Base-by-base conservation (phyloP, 768 basidiomycete genomes). In the Lentinula detonsa region DNA sequence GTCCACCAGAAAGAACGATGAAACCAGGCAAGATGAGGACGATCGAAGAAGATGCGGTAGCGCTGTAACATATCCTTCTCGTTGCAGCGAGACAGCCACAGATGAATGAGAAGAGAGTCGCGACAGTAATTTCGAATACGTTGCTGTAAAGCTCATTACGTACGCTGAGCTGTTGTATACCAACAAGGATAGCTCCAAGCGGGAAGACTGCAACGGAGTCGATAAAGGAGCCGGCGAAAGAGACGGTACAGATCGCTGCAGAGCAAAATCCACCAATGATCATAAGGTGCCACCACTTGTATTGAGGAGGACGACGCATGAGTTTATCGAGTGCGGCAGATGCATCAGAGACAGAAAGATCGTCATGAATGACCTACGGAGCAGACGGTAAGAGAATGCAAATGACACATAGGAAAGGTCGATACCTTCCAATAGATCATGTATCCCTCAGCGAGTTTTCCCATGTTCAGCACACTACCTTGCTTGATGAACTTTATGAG, bases 11-110 rank as follows among this genome's bases (percentile, higher is more conserved):
- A 13, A 90, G 79, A 9, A 90, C 84, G 55, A 89, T 83, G 62
- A 87, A 87, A 6, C 88, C 87, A 4, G 90, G 91, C 3, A 93
- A 78, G 64, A 94, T 93, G 63, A 92, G 80, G 3, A 93, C 89
- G 57, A 93, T 84, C 4, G 89, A 85, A 39, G 83, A 84, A 5
- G 89, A 88, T 0, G 88, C 88, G 59, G 93, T 76, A 0, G 93
- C 89, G 0, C 91, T 85, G 68, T 91, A 94, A 72, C 92, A 95
- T 63, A 95, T 85, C 34, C 78, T 72, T n/a, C 78, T 72, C 0
- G 87, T 84, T 13, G 84, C 78, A 0, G 89, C 86, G 46, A 94
- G 74, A 2, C 85, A 90, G 33, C 89, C 91, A 7, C 91, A 79
- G 46, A 92, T 60, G 73, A 95, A 94, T 58, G 90, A 90, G 71